A percentile compares a stretch with the other conserved stretches of the same genome.
Evolutionary conservation across 345 rosid genomes (phyloP).

Genomic region (Reutealis trisperma): DNA sequence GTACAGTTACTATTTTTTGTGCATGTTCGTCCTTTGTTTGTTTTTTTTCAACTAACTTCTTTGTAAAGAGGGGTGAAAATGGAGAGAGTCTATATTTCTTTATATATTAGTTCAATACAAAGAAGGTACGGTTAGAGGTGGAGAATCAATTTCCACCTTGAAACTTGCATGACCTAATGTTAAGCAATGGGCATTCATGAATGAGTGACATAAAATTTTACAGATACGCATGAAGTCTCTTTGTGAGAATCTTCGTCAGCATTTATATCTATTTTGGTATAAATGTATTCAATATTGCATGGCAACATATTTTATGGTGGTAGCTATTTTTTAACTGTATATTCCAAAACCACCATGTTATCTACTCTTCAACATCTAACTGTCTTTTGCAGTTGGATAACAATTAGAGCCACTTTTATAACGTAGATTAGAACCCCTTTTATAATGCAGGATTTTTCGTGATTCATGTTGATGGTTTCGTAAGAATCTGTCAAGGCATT

Average conservation of each 20-base stretch:
- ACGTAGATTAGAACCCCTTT: slow-evolving; percentile 9
- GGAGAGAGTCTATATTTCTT: slow-evolving; percentile 5
- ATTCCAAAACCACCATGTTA: slow-evolving; percentile 37
- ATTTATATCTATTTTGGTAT: slow-evolving; percentile 16
- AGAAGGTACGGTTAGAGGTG: slow-evolving; percentile 24
- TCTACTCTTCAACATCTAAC: slow-evolving; percentile 58
- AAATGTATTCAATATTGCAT: slow-evolving; percentile 15
- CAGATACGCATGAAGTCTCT: background rate
- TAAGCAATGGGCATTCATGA: slow-evolving; percentile 28
- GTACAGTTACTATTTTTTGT: background rate
- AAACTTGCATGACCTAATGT: slow-evolving; percentile 24
- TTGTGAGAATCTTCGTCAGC: slow-evolving; percentile 1
- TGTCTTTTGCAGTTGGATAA: slow-evolving; percentile 37
- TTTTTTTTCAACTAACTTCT: slow-evolving; percentile 16
- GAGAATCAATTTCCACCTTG: background rate
- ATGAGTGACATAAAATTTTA: slow-evolving; percentile 18
- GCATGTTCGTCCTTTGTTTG: background rate
- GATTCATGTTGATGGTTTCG: slow-evolving; percentile 11
- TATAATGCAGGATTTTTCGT: background rate
- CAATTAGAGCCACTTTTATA: slow-evolving; percentile 6
- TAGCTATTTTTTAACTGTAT: slow-evolving; percentile 23
- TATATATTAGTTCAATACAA: slow-evolving; percentile 18
- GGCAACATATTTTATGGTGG: background rate
- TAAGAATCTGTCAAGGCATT: slow-evolving; percentile 26
- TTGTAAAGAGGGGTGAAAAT: background rate